phyloP scores from a whole-genome alignment of 78 protist species.

The Dictyostelium firmibasis region DNA sequence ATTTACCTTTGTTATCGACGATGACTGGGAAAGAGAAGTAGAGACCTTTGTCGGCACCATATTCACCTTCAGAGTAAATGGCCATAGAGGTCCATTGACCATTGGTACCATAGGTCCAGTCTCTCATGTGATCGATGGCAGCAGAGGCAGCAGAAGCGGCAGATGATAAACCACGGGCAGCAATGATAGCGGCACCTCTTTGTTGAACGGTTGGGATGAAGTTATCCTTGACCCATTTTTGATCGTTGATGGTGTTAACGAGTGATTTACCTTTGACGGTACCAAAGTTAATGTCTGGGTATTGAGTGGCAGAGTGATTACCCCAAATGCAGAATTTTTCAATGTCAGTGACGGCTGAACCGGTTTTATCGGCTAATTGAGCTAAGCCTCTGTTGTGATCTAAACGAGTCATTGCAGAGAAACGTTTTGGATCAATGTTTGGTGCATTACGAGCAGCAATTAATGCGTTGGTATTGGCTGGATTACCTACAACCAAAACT shows the following conservation, averaged over 20 bases:
- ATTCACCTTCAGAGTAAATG: conserved; percentile 79
- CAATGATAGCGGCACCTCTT: conserved; percentile 96
- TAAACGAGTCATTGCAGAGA: conserved; percentile 92
- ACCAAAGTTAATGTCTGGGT: conserved; percentile 84
- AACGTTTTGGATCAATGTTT: conserved; percentile 69
- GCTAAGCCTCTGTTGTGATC: conserved; percentile 95
- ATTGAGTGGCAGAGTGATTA: conserved; percentile 94
- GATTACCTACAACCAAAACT: conserved; percentile 97
- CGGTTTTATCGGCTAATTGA: conserved; percentile 42
- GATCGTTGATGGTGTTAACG: conserved; percentile 35
- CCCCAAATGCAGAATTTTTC: conserved; percentile 94
- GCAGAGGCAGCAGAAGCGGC: conserved; percentile 95
- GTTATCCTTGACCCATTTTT: conserved; percentile 76
- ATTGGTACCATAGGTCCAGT: conserved; percentile 87
- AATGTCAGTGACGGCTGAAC: conserved; percentile 41
- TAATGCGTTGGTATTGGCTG: conserved; percentile 97
- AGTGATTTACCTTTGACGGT: conserved; percentile 50
- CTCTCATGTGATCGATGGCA: conserved; percentile 85
- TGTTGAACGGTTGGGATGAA: conserved; percentile 90
- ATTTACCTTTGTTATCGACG: conserved; percentile 22
- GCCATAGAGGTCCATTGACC: conserved; percentile 78
- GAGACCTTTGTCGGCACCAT: conserved; percentile 82
- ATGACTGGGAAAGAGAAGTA: conserved; percentile 82
- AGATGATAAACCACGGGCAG: conserved; percentile 88
- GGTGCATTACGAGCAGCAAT: conserved; percentile 85